Conservation (phyloP, 1,284 basidiomycete species). For the Violaceomyces palustris region DNA sequence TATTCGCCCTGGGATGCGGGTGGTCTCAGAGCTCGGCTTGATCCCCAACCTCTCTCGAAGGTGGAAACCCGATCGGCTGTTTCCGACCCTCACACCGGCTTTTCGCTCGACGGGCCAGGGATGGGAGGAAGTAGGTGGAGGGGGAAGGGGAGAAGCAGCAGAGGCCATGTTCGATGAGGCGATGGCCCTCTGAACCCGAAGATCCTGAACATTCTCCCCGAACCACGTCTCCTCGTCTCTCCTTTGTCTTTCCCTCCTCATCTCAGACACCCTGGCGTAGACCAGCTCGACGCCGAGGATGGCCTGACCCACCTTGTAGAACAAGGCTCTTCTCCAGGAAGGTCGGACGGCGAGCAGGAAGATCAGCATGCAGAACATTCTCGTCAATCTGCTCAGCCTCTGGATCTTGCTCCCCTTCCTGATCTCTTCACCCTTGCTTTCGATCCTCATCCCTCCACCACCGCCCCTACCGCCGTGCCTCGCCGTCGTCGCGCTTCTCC, state of each 20-base stretch:
- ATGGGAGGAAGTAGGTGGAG: background rate
- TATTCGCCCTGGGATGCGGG: no score
- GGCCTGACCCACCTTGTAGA: background rate
- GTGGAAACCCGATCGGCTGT: slow-evolving; percentile 10
- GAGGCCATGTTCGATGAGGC: background rate
- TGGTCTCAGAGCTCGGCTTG: background rate
- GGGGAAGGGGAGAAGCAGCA: background rate
- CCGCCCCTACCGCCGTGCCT: background rate
- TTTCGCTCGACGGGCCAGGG: background rate
- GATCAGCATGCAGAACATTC: background rate
- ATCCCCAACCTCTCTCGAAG: slow-evolving; percentile 9
- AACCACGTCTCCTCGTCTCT: slow-evolving; percentile 3
- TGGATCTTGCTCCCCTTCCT: no score
- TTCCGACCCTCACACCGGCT: slow-evolving; percentile 17
- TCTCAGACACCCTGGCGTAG: no score
- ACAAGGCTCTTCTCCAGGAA: background rate
- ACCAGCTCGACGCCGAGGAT: background rate
- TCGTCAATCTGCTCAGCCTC: no score
- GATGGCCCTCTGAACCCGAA: background rate
- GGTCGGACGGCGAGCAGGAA: background rate
- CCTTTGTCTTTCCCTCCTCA: slow-evolving; percentile 6
- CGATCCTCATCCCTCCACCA: background rate
- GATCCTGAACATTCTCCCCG: background rate
- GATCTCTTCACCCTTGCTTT: no score
- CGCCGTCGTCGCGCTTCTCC: background rate